phyloP scores from a whole-genome alignment of 352 stramenopile genomes.

The Phytophthora pistaciae region DNA sequence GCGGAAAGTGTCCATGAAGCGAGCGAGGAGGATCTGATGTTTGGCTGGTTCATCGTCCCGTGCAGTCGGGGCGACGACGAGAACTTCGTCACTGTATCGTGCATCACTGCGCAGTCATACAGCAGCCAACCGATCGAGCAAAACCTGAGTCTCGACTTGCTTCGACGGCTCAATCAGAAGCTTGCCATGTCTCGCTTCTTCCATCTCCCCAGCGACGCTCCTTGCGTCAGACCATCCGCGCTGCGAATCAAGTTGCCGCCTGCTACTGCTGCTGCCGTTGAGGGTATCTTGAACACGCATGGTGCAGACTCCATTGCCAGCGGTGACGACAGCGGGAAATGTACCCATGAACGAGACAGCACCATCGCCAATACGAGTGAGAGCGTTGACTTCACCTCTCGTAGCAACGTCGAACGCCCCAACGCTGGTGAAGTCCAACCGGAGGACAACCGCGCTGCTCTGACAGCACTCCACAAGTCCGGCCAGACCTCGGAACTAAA shows the following conservation, averaged over 20 bases:
- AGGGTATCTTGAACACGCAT: conserved; percentile 26
- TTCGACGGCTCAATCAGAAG: conserved; percentile 54
- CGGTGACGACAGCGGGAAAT: background rate
- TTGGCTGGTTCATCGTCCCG: conserved; percentile 68
- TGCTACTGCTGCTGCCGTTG: background rate
- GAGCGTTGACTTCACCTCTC: conserved; percentile 7
- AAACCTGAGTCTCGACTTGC: conserved; percentile 65
- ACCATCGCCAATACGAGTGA: conserved; percentile 4
- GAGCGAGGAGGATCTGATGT: conserved; percentile 49
- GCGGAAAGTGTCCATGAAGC: conserved; percentile 27
- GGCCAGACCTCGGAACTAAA: conserved; percentile 53
- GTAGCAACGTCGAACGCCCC: background rate
- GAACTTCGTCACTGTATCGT: conserved; percentile 61
- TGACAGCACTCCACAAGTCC: conserved; percentile 34
- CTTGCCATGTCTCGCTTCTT: conserved; percentile 29
- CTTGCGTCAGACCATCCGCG: conserved; percentile 12
- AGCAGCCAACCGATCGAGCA: conserved; percentile 35
- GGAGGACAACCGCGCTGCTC: conserved; percentile 28
- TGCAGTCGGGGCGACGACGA: conserved; percentile 41
- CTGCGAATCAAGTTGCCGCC: background rate
- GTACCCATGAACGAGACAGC: background rate
- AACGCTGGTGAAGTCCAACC: background rate
- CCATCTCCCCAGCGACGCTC: conserved; percentile 20
- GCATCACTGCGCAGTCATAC: conserved; percentile 51
- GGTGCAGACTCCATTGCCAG: conserved; percentile 2